phyloP scores from a whole-genome alignment of 768 basidiomycete genomes.

The Artomyces pyxidatus region DNA sequence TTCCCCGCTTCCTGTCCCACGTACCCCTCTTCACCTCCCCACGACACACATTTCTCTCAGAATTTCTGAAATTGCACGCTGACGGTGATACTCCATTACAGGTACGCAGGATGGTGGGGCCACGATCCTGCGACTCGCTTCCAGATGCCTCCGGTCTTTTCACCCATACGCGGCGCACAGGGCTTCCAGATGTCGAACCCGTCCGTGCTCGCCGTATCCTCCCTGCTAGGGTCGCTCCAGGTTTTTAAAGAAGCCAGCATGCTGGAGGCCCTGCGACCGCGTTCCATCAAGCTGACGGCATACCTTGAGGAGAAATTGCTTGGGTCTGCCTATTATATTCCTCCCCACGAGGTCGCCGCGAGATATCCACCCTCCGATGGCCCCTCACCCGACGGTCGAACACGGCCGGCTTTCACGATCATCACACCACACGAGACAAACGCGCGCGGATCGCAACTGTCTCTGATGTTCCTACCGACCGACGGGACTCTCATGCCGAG shows the following conservation, averaged over 20 bases:
- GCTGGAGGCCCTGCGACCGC: slow-evolving; percentile 56
- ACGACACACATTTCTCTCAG: slow-evolving; percentile 5
- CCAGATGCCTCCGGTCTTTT: slow-evolving; percentile 78
- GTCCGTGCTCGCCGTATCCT: slow-evolving; percentile 66
- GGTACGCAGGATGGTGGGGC: slow-evolving; percentile 98
- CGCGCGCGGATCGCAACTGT: slow-evolving; percentile 80
- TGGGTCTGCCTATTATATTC: slow-evolving; percentile 56
- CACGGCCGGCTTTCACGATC: slow-evolving; percentile 66
- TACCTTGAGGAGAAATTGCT: slow-evolving; percentile 59
- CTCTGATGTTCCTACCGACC: slow-evolving; percentile 66
- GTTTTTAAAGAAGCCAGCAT: slow-evolving; percentile 75
- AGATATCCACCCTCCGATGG: slow-evolving; percentile 22
- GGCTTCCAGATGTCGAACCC: slow-evolving; percentile 98
- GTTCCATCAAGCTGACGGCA: slow-evolving; percentile 63
- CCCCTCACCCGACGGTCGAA: slow-evolving; percentile 5
- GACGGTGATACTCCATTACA: slow-evolving; percentile 24
- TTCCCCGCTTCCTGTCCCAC: slow-evolving; percentile 1
- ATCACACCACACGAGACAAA: slow-evolving; percentile 71
- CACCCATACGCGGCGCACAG: slow-evolving; percentile 82
- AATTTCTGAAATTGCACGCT: slow-evolving; percentile 1
- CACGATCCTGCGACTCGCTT: slow-evolving; percentile 85
- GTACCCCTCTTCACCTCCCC: background rate
- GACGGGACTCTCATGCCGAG: slow-evolving; percentile 59
- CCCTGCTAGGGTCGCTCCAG: slow-evolving; percentile 77
- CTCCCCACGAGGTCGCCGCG: slow-evolving; percentile 27